Evolutionary conservation across 2,329 filamentous ascomycete genomes (phyloP), one percentile per base, ranked within the genome.

Genomic region (Alternaria atra): DNA sequence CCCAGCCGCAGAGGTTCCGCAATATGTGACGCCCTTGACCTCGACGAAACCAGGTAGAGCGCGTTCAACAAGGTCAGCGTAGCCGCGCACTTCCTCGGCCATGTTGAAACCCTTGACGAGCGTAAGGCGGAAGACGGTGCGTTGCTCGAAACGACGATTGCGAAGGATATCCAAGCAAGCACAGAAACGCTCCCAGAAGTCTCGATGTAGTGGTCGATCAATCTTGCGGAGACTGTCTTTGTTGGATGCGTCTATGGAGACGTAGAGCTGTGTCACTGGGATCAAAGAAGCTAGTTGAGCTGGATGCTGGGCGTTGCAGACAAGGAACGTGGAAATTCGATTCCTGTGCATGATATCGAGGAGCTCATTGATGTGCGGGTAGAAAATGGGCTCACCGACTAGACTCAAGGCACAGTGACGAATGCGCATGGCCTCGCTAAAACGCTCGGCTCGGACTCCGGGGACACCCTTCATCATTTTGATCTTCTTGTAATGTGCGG

Each of bases 81-180:
- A 98, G 5, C 94, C 94, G 66, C 90, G 87, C 6, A 90, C 93
- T 79, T 97, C 95, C 69, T 97, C 94, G 25, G 97, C 94, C 66
- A 98, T 89, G 77, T 99, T 98, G 86, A 99, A 98, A 3, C 94
- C 94, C 82, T 98, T 98, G 75, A 98, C 95, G 2, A 99, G 89
- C 0, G 94, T 98, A 4, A 98, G 86, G 2, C 95, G 89, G 84
- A 97, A 98, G 4, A 98, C 95, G 6, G 95, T 98, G 55, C 94
- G 90, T 77, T 97, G 94, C 55, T 89, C 86, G 82, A 92, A 90
- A 40, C 94, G 88, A 79, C 92, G 91, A 77, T 91, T 90, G 15
- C 91, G 88, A 23, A 98, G 82, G 64, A 99, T 97, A 61, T 96
- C 93, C 34, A 98, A 86, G 74, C 95, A 98, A 32, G 90, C 86